Base-by-base conservation (phyloP, 495 filamentous ascomycete species). In the Diplogelasinospora grovesii region DNA sequence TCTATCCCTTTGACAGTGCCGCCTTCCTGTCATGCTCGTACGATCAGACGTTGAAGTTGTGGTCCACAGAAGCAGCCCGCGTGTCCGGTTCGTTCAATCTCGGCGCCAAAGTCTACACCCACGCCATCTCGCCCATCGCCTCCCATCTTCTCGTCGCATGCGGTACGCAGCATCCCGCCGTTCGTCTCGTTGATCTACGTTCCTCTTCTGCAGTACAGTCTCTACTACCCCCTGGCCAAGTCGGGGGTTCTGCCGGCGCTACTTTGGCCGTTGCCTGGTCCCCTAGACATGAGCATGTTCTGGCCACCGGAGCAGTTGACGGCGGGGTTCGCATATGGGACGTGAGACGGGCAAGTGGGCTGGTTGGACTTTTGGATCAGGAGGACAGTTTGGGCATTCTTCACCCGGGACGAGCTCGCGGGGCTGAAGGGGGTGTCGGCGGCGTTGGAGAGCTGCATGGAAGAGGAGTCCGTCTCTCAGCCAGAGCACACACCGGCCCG, bases 311-410 rank as follows among this genome's bases (percentile, higher is more conserved):
- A 2, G 81, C 82, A 1, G 72, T 74, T 1, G 89, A 95, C 54
- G 86, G 88, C 34, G 78, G 74, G 10, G 80, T 86, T 0, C 79
- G 86, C 22, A 64, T 95, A 7, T 96, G 92, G 77, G 89, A 95
- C 60, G 74, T 95, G 22, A 76, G 89, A 19, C 74, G 79, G 22
- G 75, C 79, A 33, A 75, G 76, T n/a, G 77, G 77, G 8, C 73
- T 81, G 24, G 75, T 96, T 19, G 85, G 77, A 0, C 73, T 81
- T 14, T 65, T 95, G 24, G 85, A 95, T 56, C 78, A 83, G 62
- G 86, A 93, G 47, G 84, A 92, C 41, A 76, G 77, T n/a, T 67
- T 81, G 5, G 87, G 85, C 11, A 48, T 75, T 7, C 21, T 43
- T 13, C 32, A 51, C 13, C 48, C 48, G 14, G 30, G 44, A 71